Evolutionary conservation across 2,329 filamentous ascomycete species (phyloP).

Genomic region (Diaporthe aspalathi): DNA sequence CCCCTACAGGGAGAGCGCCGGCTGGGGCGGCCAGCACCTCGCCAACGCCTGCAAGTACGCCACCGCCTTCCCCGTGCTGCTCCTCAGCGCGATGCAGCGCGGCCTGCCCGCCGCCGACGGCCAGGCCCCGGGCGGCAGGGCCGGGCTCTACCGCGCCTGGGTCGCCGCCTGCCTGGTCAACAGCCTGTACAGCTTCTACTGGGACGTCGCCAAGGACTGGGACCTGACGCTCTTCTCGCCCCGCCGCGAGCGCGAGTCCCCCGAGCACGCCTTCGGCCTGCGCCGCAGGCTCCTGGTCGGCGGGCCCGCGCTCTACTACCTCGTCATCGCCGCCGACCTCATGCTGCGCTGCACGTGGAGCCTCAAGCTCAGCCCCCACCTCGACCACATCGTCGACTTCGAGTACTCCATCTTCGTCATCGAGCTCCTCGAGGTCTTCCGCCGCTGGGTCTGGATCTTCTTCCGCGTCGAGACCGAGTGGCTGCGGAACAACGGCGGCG

Average conservation of each 20-base stretch:
- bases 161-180: constrained; percentile 81
- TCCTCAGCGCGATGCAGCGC: constrained; percentile 80
- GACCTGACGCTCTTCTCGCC: constrained; percentile 85
- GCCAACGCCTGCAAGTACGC: constrained; percentile 96
- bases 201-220: constrained; percentile 98
- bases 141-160: constrained; percentile 69
- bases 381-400: constrained; percentile 86
- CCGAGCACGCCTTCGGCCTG: constrained; percentile 80
- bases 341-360: constrained; percentile 90
- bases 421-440: constrained; percentile 85
- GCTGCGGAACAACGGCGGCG: constrained; percentile 65
- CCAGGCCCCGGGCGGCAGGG: constrained; percentile 53
- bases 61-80: constrained; percentile 92
- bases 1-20: constrained; percentile 65
- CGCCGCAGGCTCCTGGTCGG: constrained; percentile 77
- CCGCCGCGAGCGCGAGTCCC: constrained; percentile 65
- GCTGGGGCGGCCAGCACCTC: constrained; percentile 87
- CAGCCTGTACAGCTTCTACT: constrained; percentile 96
- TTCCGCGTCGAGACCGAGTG: constrained; percentile 95
- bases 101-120: constrained; percentile 59
- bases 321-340: constrained; percentile 81
- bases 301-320: constrained; percentile 81
- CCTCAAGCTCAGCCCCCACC: constrained; percentile 83
- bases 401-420: constrained; percentile 91
- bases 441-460: constrained; percentile 97